Base-by-base conservation (phyloP, 306 rosid species). In the Rubus idaeus region DNA sequence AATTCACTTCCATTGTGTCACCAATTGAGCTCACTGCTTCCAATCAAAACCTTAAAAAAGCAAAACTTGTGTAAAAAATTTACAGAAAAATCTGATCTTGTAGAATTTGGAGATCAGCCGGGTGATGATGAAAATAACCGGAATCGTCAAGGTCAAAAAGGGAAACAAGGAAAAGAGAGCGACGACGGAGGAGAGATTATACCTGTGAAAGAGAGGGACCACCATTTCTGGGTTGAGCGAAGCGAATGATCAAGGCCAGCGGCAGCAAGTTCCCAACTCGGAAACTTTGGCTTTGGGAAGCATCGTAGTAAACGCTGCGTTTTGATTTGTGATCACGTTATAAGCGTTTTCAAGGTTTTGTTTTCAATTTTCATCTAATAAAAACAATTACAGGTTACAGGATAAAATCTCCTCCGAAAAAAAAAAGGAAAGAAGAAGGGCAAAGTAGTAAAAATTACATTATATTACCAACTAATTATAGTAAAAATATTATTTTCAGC, bases 1-100 rank as follows among this genome's bases (percentile, higher is more conserved):
- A 92, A 79, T 86, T 85, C 41, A 82, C 75, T 56, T 91, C 97
- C 86, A 92, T 90, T n/a, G 58, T 3, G 30, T 41, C 67, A 53
- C 40, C 72, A 69, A 61, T 75, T 61, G 66, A 71, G 68, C 75
- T 67, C 76, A 68, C 56, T 11, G 14, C 57, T 76, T 75, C 75
- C 67, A 65, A 82, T 58, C 71, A 83, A 46, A 81, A 26, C 73
- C 84, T 68, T 53, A 71, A 63, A 45, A 10, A 50, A 70, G 30
- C 14, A 61, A 12, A 16, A 41, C 40, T 9, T 47, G 68, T 26
- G 14, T 51, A 6, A 18, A 6, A 10, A 39, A 47, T 74, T 3
- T 8, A 35, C 26, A 55, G 18, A 46, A 10, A 20, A 40, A 71
- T 35, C 5, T 20, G 68, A 73, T 0, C 44, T 72, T 40, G 52